Evolutionary conservation across 208 protist species (phyloP), one percentile per base, ranked within the genome.

Genomic region (Borovskyia barvae): DNA sequence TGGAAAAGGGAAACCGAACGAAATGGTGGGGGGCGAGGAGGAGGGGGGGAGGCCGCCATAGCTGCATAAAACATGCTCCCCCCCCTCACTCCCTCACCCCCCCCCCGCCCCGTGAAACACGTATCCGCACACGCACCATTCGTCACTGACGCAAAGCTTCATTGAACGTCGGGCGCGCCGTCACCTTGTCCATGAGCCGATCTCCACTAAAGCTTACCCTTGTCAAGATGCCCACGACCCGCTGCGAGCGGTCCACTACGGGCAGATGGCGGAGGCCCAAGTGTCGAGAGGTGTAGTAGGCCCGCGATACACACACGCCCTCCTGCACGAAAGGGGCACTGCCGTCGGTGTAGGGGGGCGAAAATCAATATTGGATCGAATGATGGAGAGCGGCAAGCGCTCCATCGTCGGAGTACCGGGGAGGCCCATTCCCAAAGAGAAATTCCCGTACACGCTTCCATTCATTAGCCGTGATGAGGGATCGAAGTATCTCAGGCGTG

Each of bases 231-330:
- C 90, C 90, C 3, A 88, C 65, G 2, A 96, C 75, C 37, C 50
- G 62, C 45, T 81, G 26, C n/a, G 58, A 56, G n/a, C 62, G 41
- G 57, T 91, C 64, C 12, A 92, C 65, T 50, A 96, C 85, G 11
- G 83, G 73, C 32, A 96, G 57, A 42, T 93, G 90, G 17, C 90
- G 80, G 42, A 96, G 73, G 1, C 82, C 87, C 32, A 94, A 60
- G 36, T 75, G 76, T 12, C 83, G 71, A 45, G 94, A 94, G 20
- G 93, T 66, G 47, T 70, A 75, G 61, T 91, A 91, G 8, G 80
- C 72, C 8, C 78, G 67, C 22, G 80, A 82, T 20, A 92, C 74
- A n/a, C 82, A 77, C 45, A 78, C 71, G 32, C 77, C 77, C 14
- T 81, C 69, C 5, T 69, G 71, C 26, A 91, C 75, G 46, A 75